These are phyloP conservation scores for Entonaema liquescens DNA, from an alignment of 495 filamentous ascomycete genomes.

Conservation along the genomic window DNA sequence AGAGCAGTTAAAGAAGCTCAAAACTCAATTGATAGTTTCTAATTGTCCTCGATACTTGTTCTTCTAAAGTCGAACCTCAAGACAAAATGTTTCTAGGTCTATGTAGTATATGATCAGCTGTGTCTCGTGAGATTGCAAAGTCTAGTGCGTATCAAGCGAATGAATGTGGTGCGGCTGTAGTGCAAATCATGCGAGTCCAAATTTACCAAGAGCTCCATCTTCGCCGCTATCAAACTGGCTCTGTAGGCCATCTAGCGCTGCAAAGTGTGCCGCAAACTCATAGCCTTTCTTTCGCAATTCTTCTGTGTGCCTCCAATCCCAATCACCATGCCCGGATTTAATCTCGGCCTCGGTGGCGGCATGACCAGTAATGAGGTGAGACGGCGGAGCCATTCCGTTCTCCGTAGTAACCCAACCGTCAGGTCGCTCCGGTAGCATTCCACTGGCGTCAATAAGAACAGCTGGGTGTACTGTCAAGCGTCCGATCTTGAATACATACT, in stretches of 20 bases:
- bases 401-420: conserved; percentile 57
- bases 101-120: not conserved
- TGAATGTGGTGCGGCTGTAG: not conserved
- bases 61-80: conserved; percentile 3
- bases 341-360: conserved; percentile 29
- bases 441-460: conserved; percentile 71
- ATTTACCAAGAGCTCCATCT: conserved; percentile 57
- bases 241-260: conserved; percentile 60
- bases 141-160: not conserved
- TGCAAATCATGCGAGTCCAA: conserved; percentile 51
- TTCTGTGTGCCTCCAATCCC: conserved; percentile 62
- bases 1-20: not conserved
- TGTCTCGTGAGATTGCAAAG: conserved; percentile 11
- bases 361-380: conserved; percentile 29
- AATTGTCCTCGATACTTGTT: conserved; percentile 18
- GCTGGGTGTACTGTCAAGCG: conserved; percentile 86
- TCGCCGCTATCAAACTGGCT: conserved; percentile 58
- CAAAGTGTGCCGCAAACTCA: conserved; percentile 59
- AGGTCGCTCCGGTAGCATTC: conserved; percentile 70
- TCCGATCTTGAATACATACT: conserved; percentile 74
- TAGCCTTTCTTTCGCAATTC: conserved; percentile 56
- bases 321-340: conserved; percentile 43
- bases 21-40: conserved; percentile 16
- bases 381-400: conserved; percentile 45
- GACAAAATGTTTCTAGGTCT: not conserved